Base-by-base conservation (phyloP, 2,329 filamentous ascomycete species). In the Nannizzia gypsea region DNA sequence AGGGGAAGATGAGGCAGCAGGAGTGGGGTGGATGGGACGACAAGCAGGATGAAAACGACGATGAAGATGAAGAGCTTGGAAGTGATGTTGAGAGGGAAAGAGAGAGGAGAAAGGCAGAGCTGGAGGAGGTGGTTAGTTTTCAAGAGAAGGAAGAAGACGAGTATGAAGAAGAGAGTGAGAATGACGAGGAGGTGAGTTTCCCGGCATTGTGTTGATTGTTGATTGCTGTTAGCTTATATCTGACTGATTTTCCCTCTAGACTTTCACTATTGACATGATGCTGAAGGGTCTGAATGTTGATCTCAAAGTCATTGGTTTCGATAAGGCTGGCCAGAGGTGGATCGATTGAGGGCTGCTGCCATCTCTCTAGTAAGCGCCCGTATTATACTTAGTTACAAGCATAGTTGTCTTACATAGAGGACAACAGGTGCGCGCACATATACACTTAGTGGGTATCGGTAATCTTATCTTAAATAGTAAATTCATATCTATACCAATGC, bases 201-300 rank as follows among this genome's bases (percentile, higher is more conserved):
- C 24, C 42, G 26, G 13, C 34, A 17, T 17, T 34, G 26, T 44
- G 57, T n/a, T n/a, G n/a, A n/a, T n/a, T n/a, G n/a, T 44, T n/a
- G n/a, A 36, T 36, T 36, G 31, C 31, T 36, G 31, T 36, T 55
- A 38, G 52, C 60, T 63, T 59, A 26, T 58, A 64, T 56, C 59
- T 40, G n/a, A 54, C 15, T 34, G n/a, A 8, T 58, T 56, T 52
- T 6, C 38, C 38, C 6, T 46, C 5, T 64, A 84, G 83, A 80
- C 79, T 11, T 87, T 87, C 66, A 86, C 83, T 11, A 85, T 88
- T 80, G 83, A 81, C 55, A 83, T 82, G 78, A 87, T 88, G 85
- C 76, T 88, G 15, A 80, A 79, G 64, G 82, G 79, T 31, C 73
- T 88, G 61, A 84, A 86, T 66, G 80, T 88, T 60, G 83, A 86